These are phyloP conservation scores for Melaleuca quinquenervia DNA, from an alignment of 345 rosid species.

Conservation along the genomic window DNA sequence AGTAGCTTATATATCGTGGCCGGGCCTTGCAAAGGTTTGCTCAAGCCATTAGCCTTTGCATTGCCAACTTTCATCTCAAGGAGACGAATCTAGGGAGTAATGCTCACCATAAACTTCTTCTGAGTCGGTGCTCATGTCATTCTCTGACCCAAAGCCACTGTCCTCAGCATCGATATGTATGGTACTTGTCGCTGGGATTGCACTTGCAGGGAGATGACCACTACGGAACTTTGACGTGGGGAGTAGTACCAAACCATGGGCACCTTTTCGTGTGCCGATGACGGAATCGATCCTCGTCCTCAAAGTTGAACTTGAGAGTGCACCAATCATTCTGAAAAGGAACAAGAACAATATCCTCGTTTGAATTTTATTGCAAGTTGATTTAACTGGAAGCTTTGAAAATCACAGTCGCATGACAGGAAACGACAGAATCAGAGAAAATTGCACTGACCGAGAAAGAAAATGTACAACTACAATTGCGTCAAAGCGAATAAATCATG, in stretches of 20 bases:
- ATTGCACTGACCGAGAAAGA: background rate
- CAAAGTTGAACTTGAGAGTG: conserved; percentile 19
- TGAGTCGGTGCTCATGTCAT: conserved; percentile 46
- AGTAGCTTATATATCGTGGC: conserved; percentile 34
- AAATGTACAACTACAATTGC: background rate
- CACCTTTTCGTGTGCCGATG: conserved; percentile 12
- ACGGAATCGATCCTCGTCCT: conserved; percentile 24
- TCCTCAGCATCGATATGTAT: conserved; percentile 17
- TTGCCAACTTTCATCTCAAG: conserved; percentile 35
- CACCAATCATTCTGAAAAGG: conserved; percentile 21
- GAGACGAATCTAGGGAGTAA: conserved; percentile 61
- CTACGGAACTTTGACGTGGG: conserved; percentile 52
- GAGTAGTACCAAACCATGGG: conserved; percentile 35
- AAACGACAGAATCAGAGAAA: background rate
- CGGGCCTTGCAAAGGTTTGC: conserved; percentile 15
- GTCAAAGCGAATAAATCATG: background rate
- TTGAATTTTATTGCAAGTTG: background rate
- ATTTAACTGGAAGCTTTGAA: background rate
- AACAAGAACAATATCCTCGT: background rate
- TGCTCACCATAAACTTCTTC: conserved; percentile 35
- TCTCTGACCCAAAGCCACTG: conserved; percentile 49
- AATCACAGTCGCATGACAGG: background rate
- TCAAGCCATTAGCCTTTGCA: conserved; percentile 19
- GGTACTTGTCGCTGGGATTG: conserved; percentile 35
- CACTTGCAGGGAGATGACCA: conserved; percentile 41